These are phyloP conservation scores for Petunia secreta DNA, from an alignment of 257 asterid species.

Conservation along the genomic window DNA sequence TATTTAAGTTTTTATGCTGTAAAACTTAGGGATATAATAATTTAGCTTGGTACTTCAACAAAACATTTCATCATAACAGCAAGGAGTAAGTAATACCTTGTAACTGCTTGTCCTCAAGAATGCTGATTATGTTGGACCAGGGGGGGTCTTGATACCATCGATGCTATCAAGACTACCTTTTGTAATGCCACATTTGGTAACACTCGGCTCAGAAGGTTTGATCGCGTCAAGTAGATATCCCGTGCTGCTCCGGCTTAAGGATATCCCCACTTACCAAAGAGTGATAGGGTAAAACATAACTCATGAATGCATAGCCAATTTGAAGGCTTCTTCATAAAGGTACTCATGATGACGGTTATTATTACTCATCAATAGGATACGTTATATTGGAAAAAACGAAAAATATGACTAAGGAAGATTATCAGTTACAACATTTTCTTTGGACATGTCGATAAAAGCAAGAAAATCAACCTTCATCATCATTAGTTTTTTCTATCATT, in stretches of 20 bases:
- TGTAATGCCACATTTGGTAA: slow-evolving; percentile 65
- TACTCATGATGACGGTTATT: not conserved
- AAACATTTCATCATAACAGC: not conserved
- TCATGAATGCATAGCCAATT: not conserved
- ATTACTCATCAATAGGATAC: too few relatives aligned
- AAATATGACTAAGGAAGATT: not conserved
- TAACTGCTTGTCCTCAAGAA: slow-evolving; percentile 40
- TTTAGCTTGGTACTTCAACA: too few relatives aligned
- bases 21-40: too few relatives aligned
- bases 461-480: not conserved
- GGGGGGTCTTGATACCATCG: slow-evolving; percentile 61
- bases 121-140: slow-evolving; percentile 71
- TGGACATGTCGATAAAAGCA: too few relatives aligned
- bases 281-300: slow-evolving; percentile 29
- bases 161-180: slow-evolving; percentile 54
- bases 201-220: slow-evolving; percentile 57
- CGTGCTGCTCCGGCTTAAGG: slow-evolving; percentile 60
- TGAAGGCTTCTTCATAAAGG: not conserved
- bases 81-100: not conserved
- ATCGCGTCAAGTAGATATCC: slow-evolving; percentile 77
- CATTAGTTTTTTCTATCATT: too few relatives aligned
- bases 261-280: slow-evolving; percentile 51
- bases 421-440: slow-evolving; percentile 11
- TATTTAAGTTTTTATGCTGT: slow-evolving; percentile 35
- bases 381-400: too few relatives aligned